Percentiles rank a stretch among this genome's conserved stretches.
These are phyloP conservation scores for Magnaporthales sp. DNA, from an alignment of 2,329 filamentous ascomycete species.

Conservation along the genomic window DNA sequence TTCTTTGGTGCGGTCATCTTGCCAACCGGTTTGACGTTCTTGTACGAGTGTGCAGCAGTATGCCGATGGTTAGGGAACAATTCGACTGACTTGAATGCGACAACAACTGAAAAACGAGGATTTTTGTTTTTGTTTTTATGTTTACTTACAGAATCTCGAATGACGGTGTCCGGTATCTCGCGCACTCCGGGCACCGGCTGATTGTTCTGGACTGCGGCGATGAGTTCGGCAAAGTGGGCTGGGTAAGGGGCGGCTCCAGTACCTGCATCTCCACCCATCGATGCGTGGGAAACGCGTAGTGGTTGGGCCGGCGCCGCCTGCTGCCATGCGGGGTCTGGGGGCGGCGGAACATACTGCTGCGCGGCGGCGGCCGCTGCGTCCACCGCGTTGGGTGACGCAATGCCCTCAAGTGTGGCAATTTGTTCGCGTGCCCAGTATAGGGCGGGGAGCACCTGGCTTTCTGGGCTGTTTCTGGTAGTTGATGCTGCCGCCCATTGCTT, in stretches of 20 bases:
- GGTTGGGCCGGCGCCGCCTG: slow-evolving; percentile 38
- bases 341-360: slow-evolving; percentile 7
- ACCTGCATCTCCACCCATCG: slow-evolving; percentile 11
- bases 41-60: neutral
- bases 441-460: slow-evolving; percentile 11
- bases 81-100: neutral
- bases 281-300: slow-evolving; percentile 28
- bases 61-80: neutral
- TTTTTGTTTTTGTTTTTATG: no score
- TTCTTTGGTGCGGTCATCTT: slow-evolving; percentile 40
- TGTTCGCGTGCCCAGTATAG: slow-evolving; percentile 24
- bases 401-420: slow-evolving; percentile 4
- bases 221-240: slow-evolving; percentile 74
- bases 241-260: slow-evolving; percentile 59
- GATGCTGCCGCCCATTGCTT: slow-evolving; percentile 10
- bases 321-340: slow-evolving; percentile 32
- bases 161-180: slow-evolving; percentile 73
- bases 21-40: slow-evolving; percentile 34
- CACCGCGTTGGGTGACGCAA: neutral
- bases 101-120: neutral
- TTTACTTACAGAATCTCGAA: slow-evolving; percentile 57
- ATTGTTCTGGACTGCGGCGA: slow-evolving; percentile 74
- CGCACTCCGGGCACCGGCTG: slow-evolving; percentile 80
- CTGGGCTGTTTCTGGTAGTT: slow-evolving; percentile 6
- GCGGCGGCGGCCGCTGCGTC: neutral